These are phyloP conservation scores for Agapanthus africanus DNA, from an alignment of 106 monocot species.

Conservation along the genomic window DNA sequence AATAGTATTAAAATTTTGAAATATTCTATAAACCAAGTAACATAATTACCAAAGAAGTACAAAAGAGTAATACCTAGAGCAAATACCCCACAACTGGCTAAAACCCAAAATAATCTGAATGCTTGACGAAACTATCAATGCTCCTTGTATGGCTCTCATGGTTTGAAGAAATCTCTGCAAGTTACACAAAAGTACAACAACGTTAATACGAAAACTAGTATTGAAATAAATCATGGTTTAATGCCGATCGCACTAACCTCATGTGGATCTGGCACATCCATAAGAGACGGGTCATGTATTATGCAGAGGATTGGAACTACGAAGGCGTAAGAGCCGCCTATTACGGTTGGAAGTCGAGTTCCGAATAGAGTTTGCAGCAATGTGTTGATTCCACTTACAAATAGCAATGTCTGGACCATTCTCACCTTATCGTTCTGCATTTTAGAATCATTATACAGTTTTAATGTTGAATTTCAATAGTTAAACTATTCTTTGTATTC, in stretches of 20 bases:
- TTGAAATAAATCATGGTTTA: neutral
- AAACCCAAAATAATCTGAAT: conserved; percentile 90
- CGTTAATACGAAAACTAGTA: neutral
- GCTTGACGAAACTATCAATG: conserved; percentile 85
- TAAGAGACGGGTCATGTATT: conserved; percentile 51
- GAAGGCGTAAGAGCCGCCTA: conserved; percentile 81
- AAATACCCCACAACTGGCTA: conserved; percentile 96
- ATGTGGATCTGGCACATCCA: conserved; percentile 50
- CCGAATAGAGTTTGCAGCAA: conserved; percentile 90
- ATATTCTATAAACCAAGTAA: conserved; percentile 1
- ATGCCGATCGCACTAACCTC: conserved; percentile 20
- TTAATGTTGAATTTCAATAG: too few species aligned
- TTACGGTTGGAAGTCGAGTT: conserved; percentile 77
- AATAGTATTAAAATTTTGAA: too few species aligned
- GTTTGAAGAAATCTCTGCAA: conserved; percentile 84
- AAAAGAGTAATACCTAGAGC: conserved; percentile 45
- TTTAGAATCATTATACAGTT: neutral
- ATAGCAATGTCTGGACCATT: conserved; percentile 82
- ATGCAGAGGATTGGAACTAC: conserved; percentile 82
- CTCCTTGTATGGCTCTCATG: conserved; percentile 93
- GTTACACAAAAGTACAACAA: neutral
- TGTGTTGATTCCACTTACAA: conserved; percentile 85
- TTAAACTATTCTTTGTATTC: neutral
- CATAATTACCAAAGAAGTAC: neutral
- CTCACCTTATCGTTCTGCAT: conserved; percentile 80